Conservation (phyloP, 129 eudicot species). For the Chrysanthemum lavandulifolium region DNA sequence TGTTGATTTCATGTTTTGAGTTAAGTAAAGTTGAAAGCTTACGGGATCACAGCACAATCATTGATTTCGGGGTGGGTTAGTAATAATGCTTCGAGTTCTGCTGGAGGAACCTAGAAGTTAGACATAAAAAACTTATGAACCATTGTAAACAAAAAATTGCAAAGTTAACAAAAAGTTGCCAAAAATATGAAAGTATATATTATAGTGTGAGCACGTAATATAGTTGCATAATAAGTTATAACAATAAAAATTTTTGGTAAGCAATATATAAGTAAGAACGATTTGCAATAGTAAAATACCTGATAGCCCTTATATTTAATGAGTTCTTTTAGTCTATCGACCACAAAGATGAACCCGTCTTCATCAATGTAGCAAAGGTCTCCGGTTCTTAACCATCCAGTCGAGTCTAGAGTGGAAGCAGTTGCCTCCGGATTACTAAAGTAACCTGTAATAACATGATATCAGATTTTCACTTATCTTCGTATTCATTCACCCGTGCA, state of each 20-base stretch:
- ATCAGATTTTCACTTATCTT: no score
- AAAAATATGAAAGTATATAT: not conserved
- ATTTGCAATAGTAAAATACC: constrained; percentile 36
- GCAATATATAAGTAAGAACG: not conserved
- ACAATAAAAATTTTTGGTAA: no score
- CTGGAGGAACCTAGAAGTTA: constrained; percentile 76
- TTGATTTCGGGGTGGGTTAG: constrained; percentile 81
- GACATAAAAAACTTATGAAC: not conserved
- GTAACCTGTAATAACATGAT: constrained; percentile 54
- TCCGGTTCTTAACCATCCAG: constrained; percentile 94
- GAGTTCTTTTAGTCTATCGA: constrained; percentile 89
- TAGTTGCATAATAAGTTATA: no score
- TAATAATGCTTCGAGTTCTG: constrained; percentile 91
- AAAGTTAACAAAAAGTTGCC: not conserved
- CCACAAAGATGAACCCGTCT: constrained; percentile 88
- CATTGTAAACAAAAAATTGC: not conserved
- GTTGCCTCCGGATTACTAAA: constrained; percentile 90
- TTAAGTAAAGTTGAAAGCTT: constrained; percentile 22
- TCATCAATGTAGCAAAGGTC: constrained; percentile 93
- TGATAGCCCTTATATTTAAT: constrained; percentile 98
- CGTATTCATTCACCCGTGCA: no score
- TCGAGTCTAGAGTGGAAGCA: constrained; percentile 70
- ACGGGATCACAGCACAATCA: constrained; percentile 98
- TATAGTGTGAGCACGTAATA: no score
- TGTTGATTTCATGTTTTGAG: not conserved